phyloP scores from a whole-genome alignment of 2,329 filamentous ascomycete species.

The Phyllosticta ampelicida region DNA sequence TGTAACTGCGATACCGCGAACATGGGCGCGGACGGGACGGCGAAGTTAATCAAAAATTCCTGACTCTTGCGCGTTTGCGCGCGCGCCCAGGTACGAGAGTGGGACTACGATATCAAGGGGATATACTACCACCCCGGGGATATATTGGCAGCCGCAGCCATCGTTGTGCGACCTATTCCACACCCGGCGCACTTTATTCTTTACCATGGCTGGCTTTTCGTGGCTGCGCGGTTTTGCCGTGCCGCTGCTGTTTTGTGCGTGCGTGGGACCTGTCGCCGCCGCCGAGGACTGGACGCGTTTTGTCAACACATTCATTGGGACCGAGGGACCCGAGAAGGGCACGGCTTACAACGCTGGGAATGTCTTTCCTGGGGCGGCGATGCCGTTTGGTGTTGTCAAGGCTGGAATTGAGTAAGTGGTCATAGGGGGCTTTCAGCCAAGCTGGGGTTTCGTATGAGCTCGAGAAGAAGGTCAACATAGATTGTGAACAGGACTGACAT shows the following conservation, averaged over 20 bases:
- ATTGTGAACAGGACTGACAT: neutral
- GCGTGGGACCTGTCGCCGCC: neutral
- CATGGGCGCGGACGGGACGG: neutral
- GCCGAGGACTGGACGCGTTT: conserved; percentile 28
- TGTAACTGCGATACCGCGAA: neutral
- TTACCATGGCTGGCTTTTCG: neutral
- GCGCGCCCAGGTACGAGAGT: too few relatives aligned
- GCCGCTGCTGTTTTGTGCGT: neutral
- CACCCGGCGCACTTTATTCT: neutral
- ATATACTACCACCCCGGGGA: too few relatives aligned
- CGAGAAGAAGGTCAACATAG: too few relatives aligned
- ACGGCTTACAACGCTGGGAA: conserved; percentile 31
- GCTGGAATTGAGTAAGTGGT: conserved; percentile 20
- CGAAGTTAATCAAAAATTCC: neutral
- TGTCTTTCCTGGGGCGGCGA: conserved; percentile 23
- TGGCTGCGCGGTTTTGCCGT: neutral
- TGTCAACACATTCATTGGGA: conserved; percentile 43
- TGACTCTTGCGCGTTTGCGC: neutral
- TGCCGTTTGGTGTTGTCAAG: conserved; percentile 27
- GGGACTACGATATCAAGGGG: too few relatives aligned
- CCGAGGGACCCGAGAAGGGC: conserved; percentile 36
- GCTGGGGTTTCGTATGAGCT: too few relatives aligned
- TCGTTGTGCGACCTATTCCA: too few relatives aligned
- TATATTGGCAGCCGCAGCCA: too few relatives aligned
- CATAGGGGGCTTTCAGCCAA: too few relatives aligned